phyloP scores from a whole-genome alignment of 495 filamentous ascomycete species.

The Neurospora sp. region DNA sequence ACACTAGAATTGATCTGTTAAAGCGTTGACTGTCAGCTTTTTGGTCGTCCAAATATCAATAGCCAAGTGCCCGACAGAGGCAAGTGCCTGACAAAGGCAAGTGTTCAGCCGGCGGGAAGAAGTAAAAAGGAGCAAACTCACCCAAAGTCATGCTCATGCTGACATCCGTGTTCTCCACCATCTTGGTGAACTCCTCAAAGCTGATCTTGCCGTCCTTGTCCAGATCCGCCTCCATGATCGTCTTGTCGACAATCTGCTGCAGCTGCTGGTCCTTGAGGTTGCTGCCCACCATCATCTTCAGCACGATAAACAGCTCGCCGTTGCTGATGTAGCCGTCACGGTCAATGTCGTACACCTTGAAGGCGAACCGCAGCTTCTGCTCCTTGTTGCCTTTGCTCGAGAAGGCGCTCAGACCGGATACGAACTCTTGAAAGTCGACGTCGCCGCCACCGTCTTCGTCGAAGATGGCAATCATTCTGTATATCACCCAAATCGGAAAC shows the following conservation, averaged over 20 bases:
- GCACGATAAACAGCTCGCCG: conserved; percentile 95
- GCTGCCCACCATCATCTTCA: conserved; percentile 99
- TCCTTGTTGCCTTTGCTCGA: conserved; percentile 97
- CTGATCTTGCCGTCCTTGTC: conserved; percentile 97
- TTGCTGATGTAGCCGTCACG: conserved; percentile 98
- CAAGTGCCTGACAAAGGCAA: neutral
- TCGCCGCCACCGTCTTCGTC: conserved; percentile 97
- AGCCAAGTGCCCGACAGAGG: neutral
- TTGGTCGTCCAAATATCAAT: neutral
- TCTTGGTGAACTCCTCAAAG: conserved; percentile 97
- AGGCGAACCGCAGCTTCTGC: conserved; percentile 94
- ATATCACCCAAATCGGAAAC: neutral
- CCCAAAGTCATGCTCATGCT: conserved; percentile 97
- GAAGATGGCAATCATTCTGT: conserved; percentile 97
- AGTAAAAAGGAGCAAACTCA: conserved; percentile 33
- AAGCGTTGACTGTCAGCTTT: neutral
- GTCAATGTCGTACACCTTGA: conserved; percentile 99
- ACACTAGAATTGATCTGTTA: neutral
- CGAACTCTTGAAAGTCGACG: conserved; percentile 99
- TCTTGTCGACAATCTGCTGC: conserved; percentile 98
- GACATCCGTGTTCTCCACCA: conserved; percentile 98
- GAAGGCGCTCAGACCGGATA: conserved; percentile 90
- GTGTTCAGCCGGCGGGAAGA: neutral
- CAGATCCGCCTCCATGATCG: conserved; percentile 98
- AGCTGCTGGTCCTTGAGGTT: conserved; percentile 98